These are phyloP conservation scores for Xylariaceae sp. DNA, from an alignment of 2,329 filamentous ascomycete genomes.

Conservation along the genomic window DNA sequence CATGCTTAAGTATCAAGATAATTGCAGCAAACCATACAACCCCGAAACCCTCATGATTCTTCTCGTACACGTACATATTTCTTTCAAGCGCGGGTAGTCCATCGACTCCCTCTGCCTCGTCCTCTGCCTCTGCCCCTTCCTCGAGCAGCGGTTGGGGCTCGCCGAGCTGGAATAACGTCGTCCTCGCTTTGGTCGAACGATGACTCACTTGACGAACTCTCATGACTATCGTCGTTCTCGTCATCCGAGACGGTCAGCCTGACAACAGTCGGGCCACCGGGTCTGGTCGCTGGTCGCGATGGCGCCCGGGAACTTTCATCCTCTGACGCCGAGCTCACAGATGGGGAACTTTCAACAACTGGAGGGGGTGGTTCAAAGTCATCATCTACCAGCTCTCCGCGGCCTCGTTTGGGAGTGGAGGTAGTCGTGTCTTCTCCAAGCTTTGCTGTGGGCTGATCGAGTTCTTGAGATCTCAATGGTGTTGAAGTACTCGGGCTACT, in stretches of 20 bases:
- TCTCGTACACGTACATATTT: conserved; percentile 30
- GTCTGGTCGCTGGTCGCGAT: conserved; percentile 9
- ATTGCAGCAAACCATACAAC: not conserved
- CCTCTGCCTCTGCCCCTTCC: conserved; percentile 26
- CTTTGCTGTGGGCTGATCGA: not conserved
- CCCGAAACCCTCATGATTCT: not conserved
- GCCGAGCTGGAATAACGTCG: conserved; percentile 11
- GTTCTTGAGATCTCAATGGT: conserved; percentile 3
- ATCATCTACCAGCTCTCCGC: conserved; percentile 21
- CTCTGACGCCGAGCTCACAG: conserved; percentile 15
- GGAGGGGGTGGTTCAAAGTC: conserved; percentile 21
- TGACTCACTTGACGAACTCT: conserved; percentile 10
- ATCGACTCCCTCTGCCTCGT: conserved; percentile 11
- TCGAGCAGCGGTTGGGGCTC: conserved; percentile 38
- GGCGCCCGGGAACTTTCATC: conserved; percentile 4
- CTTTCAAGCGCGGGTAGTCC: conserved; percentile 29
- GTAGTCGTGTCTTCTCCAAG: conserved; percentile 6
- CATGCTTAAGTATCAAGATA: no score
- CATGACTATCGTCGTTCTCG: conserved; percentile 3
- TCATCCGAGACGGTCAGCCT: conserved; percentile 17
- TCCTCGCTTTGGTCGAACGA: conserved; percentile 15
- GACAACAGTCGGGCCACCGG: conserved; percentile 22
- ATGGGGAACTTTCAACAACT: conserved; percentile 14
- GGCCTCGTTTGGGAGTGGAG: conserved; percentile 14
- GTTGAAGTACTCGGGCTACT: conserved; percentile 4